Base-by-base conservation (phyloP, 257 asterid genomes). In the Osmanthus fragrans region DNA sequence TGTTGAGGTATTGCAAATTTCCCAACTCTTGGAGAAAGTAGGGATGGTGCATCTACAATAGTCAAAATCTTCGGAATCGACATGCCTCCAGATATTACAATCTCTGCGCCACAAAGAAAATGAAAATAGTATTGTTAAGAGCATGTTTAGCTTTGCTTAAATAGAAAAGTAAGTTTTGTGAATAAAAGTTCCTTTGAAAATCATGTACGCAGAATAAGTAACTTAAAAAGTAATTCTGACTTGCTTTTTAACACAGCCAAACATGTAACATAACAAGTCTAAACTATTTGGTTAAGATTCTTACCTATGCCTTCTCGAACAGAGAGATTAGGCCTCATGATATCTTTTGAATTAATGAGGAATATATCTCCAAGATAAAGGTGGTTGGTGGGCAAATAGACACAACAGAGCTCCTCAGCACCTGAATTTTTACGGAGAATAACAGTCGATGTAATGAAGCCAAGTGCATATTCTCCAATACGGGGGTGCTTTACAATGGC, bases 251-350 rank as follows among this genome's bases (percentile, higher is more conserved):
- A 8, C n/a, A 63, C 36, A 11, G 3, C 36, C 34, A 63, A 5
- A 23, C 16, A 23, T 25, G 69, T 63, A 37, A 7, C 40, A 13
- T 47, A 60, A 27, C 1, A 42, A 70, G 69, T 27, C 21, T 2
- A 68, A 64, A 32, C 23, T 65, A 32, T 15, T 39, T 74, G 25
- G 11, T n/a, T 27, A n/a, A 47, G 51, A 51, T 70, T 32, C 72
- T 71, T 88, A 92, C 97, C 97, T 79, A 92, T 91, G 73, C 96
- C 96, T 71, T 92, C 97, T 76, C 96, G 83, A 68, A 92, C 96
- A 3, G 96, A 89, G 58, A 92, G 94, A 84, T 88, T 82, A 16
- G 96, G 94, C 82, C 96, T 86, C 92, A 89, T 88, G 13, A 91
- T 80, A 69, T 92, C 97, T 73, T 86, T 91, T 6, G 97, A 88